phyloP scores from a whole-genome alignment of 75 land plant genomes.

The Pinus tabuliformis region DNA sequence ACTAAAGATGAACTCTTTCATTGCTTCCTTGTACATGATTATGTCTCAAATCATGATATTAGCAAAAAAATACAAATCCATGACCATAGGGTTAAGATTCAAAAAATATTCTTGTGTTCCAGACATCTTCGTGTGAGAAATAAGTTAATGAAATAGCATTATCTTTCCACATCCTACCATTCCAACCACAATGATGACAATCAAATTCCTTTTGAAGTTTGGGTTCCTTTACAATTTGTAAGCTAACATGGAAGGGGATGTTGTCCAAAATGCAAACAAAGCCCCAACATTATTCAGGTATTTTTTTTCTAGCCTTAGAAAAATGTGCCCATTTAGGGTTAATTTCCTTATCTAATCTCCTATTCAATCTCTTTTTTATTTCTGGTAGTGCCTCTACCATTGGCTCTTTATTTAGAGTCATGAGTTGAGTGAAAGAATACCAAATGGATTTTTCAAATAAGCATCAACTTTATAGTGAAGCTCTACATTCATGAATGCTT shows the following conservation, averaged over 20 bases:
- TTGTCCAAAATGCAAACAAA: too few species aligned
- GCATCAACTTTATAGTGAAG: not conserved
- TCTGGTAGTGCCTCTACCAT: too few species aligned
- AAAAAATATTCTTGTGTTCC: constrained; percentile 82
- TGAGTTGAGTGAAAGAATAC: too few species aligned
- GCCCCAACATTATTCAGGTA: too few species aligned
- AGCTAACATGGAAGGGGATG: too few species aligned
- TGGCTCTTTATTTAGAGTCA: too few species aligned
- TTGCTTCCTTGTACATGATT: constrained; percentile 95
- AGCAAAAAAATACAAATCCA: constrained; percentile 83
- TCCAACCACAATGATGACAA: constrained; percentile 90
- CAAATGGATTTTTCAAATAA: not conserved
- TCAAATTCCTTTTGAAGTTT: constrained; percentile 74
- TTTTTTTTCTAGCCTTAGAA: too few species aligned
- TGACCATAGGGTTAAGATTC: constrained; percentile 94
- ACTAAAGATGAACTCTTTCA: constrained; percentile 97
- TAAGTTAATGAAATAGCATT: constrained; percentile 78
- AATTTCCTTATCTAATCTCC: too few species aligned
- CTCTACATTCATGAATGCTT: not conserved
- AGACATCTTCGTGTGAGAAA: constrained; percentile 59
- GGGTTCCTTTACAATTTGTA: too few species aligned
- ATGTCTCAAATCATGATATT: constrained; percentile 99
- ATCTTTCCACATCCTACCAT: constrained; percentile 99
- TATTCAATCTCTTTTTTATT: too few species aligned
- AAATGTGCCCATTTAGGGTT: too few species aligned